Conservation (phyloP, 768 basidiomycete genomes). For the Hygrophorus russula region DNA sequence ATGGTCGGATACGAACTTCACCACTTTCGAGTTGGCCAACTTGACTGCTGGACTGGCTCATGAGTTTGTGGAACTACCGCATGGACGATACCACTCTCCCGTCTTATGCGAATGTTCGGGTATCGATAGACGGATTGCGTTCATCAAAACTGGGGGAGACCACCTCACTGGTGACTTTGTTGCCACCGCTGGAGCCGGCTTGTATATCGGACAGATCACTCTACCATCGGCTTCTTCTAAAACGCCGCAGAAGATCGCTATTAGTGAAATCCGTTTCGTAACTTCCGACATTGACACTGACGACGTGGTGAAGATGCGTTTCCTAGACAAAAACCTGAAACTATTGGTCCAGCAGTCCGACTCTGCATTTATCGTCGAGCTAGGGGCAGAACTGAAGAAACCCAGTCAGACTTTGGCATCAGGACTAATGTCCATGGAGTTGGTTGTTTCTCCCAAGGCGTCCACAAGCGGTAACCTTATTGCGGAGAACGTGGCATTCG, state of each 20-base stretch:
- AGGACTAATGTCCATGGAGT: slow-evolving; percentile 47
- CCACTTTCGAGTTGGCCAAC: slow-evolving; percentile 56
- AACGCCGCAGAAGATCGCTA: slow-evolving; percentile 19
- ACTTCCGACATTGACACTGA: slow-evolving; percentile 37
- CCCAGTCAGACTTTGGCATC: slow-evolving; percentile 36
- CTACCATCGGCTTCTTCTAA: slow-evolving; percentile 26
- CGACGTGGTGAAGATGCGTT: slow-evolving; percentile 38
- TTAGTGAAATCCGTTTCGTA: slow-evolving; percentile 40
- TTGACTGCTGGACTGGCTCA: slow-evolving; percentile 29
- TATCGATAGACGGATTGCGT: slow-evolving; percentile 38
- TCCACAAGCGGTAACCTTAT: slow-evolving; percentile 9
- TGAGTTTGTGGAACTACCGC: slow-evolving; percentile 44
- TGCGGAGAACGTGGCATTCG: slow-evolving; percentile 42
- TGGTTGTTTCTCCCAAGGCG: slow-evolving; percentile 30
- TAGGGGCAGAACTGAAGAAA: slow-evolving; percentile 33
- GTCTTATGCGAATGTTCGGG: slow-evolving; percentile 37
- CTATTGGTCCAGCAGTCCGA: slow-evolving; percentile 49
- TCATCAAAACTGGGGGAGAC: slow-evolving; percentile 52
- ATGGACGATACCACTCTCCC: slow-evolving; percentile 57
- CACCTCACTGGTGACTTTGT: slow-evolving; percentile 50
- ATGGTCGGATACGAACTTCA: slow-evolving; percentile 57
- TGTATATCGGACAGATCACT: slow-evolving; percentile 52
- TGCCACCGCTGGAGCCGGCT: slow-evolving; percentile 50
- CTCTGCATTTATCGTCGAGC: slow-evolving; percentile 38
- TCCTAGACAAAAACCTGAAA: slow-evolving; percentile 40